phyloP scores from a whole-genome alignment of 2,329 filamentous ascomycete genomes.

The Cordyceps fumosorosea region DNA sequence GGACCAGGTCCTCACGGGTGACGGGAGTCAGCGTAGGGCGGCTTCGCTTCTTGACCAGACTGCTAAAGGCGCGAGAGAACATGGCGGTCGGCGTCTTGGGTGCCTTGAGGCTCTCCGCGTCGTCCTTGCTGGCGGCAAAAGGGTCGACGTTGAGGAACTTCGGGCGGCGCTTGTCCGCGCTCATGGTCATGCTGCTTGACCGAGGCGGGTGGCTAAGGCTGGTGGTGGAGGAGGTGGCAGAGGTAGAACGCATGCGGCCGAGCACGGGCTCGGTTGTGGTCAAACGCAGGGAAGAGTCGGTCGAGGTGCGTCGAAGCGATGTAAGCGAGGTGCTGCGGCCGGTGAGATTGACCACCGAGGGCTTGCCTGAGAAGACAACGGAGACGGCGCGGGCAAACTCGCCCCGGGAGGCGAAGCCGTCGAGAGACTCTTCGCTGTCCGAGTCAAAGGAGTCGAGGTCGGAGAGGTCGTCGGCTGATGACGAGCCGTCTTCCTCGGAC shows the following conservation, averaged over 20 bases:
- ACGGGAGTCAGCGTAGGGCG: constrained; percentile 36
- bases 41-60: constrained; percentile 49
- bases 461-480: constrained; percentile 45
- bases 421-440: constrained; percentile 28
- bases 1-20: constrained; percentile 21
- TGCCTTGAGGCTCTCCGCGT: constrained; percentile 27
- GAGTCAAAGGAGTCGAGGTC: constrained; percentile 33
- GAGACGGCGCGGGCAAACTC: constrained; percentile 53
- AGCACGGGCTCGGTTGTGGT: constrained; percentile 26
- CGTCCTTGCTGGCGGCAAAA: constrained; percentile 35
- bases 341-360: constrained; percentile 47
- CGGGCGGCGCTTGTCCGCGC: constrained; percentile 29
- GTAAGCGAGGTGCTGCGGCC: constrained; percentile 39
- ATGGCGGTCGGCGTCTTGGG: constrained; percentile 41
- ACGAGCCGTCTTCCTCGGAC: constrained; percentile 59
- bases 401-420: constrained; percentile 40
- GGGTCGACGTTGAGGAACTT: constrained; percentile 50
- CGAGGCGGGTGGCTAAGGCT: constrained; percentile 29
- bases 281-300: constrained; percentile 22
- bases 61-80: constrained; percentile 45
- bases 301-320: constrained; percentile 20
- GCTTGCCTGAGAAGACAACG: constrained; percentile 54
- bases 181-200: constrained; percentile 38
- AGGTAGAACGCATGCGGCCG: constrained; percentile 26
- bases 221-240: constrained; percentile 27